Evolutionary conservation across 2,329 filamentous ascomycete species (phyloP), one percentile per base, ranked within the genome.

Genomic region (Stemphylium lycopersici): DNA sequence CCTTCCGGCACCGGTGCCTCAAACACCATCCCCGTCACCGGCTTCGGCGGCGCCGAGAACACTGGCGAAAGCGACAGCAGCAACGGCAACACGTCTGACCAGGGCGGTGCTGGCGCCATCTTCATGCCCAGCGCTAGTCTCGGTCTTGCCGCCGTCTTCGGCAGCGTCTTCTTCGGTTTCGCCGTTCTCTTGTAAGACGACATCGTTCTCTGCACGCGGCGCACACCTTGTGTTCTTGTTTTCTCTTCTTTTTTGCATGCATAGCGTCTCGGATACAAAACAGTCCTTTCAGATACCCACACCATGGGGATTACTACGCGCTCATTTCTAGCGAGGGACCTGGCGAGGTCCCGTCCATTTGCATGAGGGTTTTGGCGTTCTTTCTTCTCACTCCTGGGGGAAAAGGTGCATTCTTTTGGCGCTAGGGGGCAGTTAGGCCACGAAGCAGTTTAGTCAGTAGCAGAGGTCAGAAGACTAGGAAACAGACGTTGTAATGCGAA

Each of bases 111-210:
- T 26, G 69, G 72, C 10, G 67, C 75, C 20, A 75, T 81, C 55
- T 63, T 86, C 67, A 77, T 84, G 51, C 73, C 84, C 22, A 82
- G 83, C 15, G 80, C 81, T 51, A 78, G 81, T 24, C 87, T 86
- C 65, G 83, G 85, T 32, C 71, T 86, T 13, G 78, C 80, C 43
- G 73, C 83, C 11, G 70, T 88, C 6, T 75, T 83, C 37, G 80
- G 79, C 46, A 80, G 81, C 29, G 75, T 87, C 49, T 79, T 86
- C 58, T 80, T 81, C 37, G 86, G 84, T 13, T 86, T 88, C 64
- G 80, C 84, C 13, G 46, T 73, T 39, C 48, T 76, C 48, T 65
- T 76, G 58, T 76, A 67, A 66, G 58, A 48, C 20, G 20, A 15
- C 18, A 46, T 18, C 3, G 16, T 29, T 29, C n/a, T n/a, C n/a